Evolutionary conservation across 352 stramenopile species (phyloP).

Genomic region (Elongisporangium anandrum): DNA sequence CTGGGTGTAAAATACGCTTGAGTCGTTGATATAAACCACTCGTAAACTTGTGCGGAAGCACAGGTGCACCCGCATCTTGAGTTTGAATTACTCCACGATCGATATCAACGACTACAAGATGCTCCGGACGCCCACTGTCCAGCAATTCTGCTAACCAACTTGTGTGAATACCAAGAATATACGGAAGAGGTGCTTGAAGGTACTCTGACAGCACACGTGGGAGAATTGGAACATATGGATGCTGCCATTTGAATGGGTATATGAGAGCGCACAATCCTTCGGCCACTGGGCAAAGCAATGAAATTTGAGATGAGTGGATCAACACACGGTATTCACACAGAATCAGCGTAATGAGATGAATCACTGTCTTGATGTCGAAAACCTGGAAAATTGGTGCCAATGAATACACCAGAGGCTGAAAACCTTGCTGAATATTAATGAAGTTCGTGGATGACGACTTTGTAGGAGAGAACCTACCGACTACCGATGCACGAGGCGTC

Average conservation of each 20-base stretch:
- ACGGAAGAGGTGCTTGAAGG: conserved; percentile 75
- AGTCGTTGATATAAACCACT: conserved; percentile 41
- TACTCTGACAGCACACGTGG: conserved; percentile 81
- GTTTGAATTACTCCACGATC: conserved; percentile 63
- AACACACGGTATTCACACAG: conserved; percentile 80
- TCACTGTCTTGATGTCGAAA: conserved; percentile 70
- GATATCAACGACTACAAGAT: conserved; percentile 80
- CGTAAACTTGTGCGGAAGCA: conserved; percentile 52
- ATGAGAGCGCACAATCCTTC: conserved; percentile 76
- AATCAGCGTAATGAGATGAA: conserved; percentile 61
- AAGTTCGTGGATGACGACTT: conserved; percentile 39
- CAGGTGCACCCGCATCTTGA: conserved; percentile 42
- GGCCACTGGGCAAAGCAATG: conserved; percentile 63
- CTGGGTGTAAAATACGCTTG: conserved; percentile 46
- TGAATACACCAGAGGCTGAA: conserved; percentile 71
- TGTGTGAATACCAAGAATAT: conserved; percentile 77
- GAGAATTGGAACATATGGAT: conserved; percentile 81
- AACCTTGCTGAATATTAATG: conserved; percentile 40
- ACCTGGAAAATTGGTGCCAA: conserved; percentile 62
- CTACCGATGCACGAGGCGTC: conserved; percentile 3
- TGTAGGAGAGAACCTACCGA: conserved; percentile 27
- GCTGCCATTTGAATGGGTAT: conserved; percentile 84
- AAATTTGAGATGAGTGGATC: conserved; percentile 73
- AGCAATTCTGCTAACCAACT: conserved; percentile 63
- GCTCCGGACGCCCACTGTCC: conserved; percentile 65